These are phyloP conservation scores for Fusarium sp. DNA, from an alignment of 2,329 filamentous ascomycete genomes.

Conservation along the genomic window DNA sequence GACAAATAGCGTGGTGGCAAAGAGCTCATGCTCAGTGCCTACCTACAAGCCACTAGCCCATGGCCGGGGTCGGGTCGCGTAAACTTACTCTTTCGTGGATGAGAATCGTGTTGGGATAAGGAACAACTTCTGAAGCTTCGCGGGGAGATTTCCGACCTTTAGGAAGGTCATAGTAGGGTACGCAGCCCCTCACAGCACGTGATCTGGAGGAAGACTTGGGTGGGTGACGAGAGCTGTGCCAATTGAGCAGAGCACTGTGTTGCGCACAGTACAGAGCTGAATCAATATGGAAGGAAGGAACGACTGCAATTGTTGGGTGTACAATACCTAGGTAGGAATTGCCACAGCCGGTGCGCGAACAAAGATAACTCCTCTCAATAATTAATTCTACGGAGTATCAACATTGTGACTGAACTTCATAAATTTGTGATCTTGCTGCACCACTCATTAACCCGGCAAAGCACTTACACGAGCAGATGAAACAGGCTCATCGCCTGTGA, in stretches of 20 bases:
- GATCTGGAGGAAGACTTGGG: slow-evolving; percentile 17
- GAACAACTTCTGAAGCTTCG: slow-evolving; percentile 51
- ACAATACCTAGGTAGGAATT: slow-evolving; percentile 10
- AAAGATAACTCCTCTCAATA: not conserved
- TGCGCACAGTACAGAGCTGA: not conserved
- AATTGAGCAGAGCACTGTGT: slow-evolving; percentile 2
- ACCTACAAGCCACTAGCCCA: slow-evolving; percentile 20
- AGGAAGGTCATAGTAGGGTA: slow-evolving; percentile 53
- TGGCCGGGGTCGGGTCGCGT: slow-evolving; percentile 27
- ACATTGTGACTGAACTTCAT: not conserved
- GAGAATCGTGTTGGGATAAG: slow-evolving; percentile 62
- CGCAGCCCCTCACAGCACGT: slow-evolving; percentile 55
- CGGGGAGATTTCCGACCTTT: slow-evolving; percentile 50
- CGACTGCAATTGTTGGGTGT: slow-evolving; percentile 15
- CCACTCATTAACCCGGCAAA: slow-evolving; percentile 11
- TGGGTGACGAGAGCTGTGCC: slow-evolving; percentile 11
- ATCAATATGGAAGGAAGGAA: slow-evolving; percentile 20
- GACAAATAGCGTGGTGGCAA: slow-evolving; percentile 23
- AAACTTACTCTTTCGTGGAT: slow-evolving; percentile 59
- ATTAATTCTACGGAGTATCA: not conserved
- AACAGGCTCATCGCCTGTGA: slow-evolving; percentile 4
- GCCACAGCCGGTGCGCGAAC: not conserved
- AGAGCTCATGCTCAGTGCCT: slow-evolving; percentile 28
- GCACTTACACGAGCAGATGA: slow-evolving; percentile 40
- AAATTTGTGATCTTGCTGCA: slow-evolving; percentile 11